These are phyloP conservation scores for Cutaneotrichosporon sp. DNA, from an alignment of 1,284 basidiomycete species.

Conservation along the genomic window DNA sequence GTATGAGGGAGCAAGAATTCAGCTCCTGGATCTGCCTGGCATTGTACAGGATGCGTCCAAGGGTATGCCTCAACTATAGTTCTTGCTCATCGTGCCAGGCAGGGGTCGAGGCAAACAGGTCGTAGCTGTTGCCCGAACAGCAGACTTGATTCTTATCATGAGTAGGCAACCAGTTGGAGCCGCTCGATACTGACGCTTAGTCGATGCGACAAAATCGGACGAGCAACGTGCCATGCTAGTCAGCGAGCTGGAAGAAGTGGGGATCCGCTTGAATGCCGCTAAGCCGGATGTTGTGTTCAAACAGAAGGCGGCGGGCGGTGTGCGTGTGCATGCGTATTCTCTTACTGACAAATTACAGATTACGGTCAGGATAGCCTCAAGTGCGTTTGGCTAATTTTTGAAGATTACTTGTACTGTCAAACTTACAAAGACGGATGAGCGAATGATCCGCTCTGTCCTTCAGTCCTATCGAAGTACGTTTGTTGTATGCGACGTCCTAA, in stretches of 20 bases:
- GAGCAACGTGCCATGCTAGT: conserved; percentile 85
- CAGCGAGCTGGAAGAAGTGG: conserved; percentile 90
- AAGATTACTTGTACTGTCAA: conserved; percentile 86
- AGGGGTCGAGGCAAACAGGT: conserved; percentile 93
- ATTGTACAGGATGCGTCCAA: conserved; percentile 96
- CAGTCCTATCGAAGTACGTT: conserved; percentile 63
- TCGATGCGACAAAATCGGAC: conserved; percentile 93
- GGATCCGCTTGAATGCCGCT: conserved; percentile 84
- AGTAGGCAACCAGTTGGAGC: conserved; percentile 59
- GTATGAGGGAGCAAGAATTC: conserved; percentile 86
- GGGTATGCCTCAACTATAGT: conserved; percentile 50
- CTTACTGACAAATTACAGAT: conserved; percentile 7
- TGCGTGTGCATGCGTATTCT: conserved; percentile 49
- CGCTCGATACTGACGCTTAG: conserved; percentile 42
- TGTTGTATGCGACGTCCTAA: conserved; percentile 17
- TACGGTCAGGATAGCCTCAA: conserved; percentile 2
- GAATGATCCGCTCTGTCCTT: conserved; percentile 84
- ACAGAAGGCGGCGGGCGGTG: conserved; percentile 83
- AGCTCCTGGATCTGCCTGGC: conserved; percentile 91
- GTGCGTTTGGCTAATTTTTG: background rate
- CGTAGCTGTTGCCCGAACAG: conserved; percentile 87
- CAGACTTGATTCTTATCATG: conserved; percentile 91
- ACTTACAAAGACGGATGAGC: conserved; percentile 89
- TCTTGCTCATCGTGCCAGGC: conserved; percentile 49
- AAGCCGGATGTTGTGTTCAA: conserved; percentile 70